Evolutionary conservation across 2,329 filamentous ascomycete genomes (phyloP).

Genomic region (Trichoderma sp.): DNA sequence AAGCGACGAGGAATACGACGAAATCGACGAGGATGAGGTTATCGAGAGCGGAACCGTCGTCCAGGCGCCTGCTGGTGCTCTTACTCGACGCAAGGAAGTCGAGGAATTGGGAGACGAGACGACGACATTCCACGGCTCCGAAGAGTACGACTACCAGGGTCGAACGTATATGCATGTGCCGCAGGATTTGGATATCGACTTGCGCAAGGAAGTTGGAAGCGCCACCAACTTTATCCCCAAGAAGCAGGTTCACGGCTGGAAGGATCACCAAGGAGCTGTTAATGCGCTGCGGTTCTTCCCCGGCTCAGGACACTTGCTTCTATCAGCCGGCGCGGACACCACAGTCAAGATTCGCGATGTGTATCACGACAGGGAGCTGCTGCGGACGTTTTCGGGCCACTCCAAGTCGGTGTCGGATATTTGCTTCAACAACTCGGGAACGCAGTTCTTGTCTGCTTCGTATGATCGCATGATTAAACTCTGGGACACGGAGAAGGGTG

Average conservation of each 20-base stretch:
- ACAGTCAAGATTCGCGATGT: slow-evolving; percentile 95
- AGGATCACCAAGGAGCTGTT: slow-evolving; percentile 79
- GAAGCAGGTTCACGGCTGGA: slow-evolving; percentile 90
- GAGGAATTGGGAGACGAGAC: slow-evolving; percentile 73
- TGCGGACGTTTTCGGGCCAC: slow-evolving; percentile 91
- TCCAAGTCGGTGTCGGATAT: slow-evolving; percentile 88
- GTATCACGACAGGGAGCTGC: slow-evolving; percentile 84
- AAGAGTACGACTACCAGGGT: slow-evolving; percentile 90
- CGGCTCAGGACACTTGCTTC: slow-evolving; percentile 79
- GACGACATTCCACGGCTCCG: slow-evolving; percentile 81
- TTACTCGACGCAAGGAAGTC: slow-evolving; percentile 60
- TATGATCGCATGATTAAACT: slow-evolving; percentile 97
- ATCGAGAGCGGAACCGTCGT: slow-evolving; percentile 67
- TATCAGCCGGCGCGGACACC: slow-evolving; percentile 87
- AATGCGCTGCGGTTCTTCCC: slow-evolving; percentile 92
- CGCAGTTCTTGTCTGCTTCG: slow-evolving; percentile 84
- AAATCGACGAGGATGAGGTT: slow-evolving; percentile 71
- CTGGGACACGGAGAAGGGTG: slow-evolving; percentile 96
- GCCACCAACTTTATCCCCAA: slow-evolving; percentile 92
- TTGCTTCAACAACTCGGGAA: slow-evolving; percentile 81
- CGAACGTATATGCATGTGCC: slow-evolving; percentile 98
- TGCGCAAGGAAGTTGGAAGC: slow-evolving; percentile 79
- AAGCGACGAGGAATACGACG: slow-evolving; percentile 79
- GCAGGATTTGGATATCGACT: slow-evolving; percentile 83
- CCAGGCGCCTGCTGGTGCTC: slow-evolving; percentile 57